Evolutionary conservation across 2,329 filamentous ascomycete species (phyloP).

Genomic region (Pyrenophora graminea): DNA sequence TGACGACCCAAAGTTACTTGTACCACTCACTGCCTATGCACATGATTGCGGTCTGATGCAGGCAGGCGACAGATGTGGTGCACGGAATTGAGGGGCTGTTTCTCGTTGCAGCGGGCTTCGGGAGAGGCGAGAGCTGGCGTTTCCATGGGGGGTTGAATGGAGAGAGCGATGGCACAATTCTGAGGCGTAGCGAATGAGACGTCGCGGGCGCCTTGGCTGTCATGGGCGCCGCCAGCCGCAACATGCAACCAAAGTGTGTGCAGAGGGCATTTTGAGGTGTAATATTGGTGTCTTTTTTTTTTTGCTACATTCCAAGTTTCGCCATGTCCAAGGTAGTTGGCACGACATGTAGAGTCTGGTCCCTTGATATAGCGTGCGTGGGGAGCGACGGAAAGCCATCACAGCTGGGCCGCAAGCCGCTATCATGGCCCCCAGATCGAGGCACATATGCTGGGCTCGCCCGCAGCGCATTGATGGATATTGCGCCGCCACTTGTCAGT

Average conservation of each 20-base stretch:
- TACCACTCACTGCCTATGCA: conserved; percentile 4
- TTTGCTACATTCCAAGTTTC: not conserved
- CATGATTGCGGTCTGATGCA: conserved; percentile 27
- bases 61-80: conserved; percentile 11
- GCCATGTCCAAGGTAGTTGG: too few species aligned
- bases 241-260: not conserved
- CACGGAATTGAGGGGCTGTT: conserved; percentile 15
- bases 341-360: too few species aligned
- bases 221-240: not conserved
- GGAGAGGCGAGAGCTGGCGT: conserved; percentile 5
- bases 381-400: too few species aligned
- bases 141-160: conserved; percentile 9
- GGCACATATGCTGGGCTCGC: not conserved
- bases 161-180: not conserved
- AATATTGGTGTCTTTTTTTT: not conserved
- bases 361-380: not conserved
- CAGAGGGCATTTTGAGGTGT: not conserved
- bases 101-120: conserved; percentile 11
- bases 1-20: not conserved
- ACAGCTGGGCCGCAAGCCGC: too few species aligned
- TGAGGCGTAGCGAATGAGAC: conserved; percentile 13
- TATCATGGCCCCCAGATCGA: too few species aligned
- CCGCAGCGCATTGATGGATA: too few species aligned
- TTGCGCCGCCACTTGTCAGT: too few species aligned
- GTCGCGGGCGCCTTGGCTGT: conserved; percentile 1